A percentile compares a stretch with the other conserved stretches of the same genome.
Evolutionary conservation across 108 stramenopile genomes (phyloP).

Genomic region (Epipyxis sp.): DNA sequence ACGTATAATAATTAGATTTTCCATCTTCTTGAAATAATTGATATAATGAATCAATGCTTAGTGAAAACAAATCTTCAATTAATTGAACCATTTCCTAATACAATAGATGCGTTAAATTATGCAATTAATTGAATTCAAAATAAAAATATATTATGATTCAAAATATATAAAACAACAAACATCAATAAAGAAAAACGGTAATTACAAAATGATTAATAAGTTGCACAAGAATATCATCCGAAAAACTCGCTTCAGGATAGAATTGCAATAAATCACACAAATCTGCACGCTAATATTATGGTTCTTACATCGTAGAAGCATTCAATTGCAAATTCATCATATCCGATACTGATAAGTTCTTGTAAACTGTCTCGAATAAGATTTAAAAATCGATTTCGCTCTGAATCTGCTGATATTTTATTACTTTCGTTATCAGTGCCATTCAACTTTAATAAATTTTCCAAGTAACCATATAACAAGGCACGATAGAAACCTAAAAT

Average conservation of each 20-base stretch:
- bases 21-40: constrained; percentile 32
- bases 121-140: no score
- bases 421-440: background rate
- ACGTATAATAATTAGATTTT: constrained; percentile 47
- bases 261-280: no score
- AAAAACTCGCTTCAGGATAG: no score
- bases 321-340: constrained; percentile 54
- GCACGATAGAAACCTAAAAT: constrained; percentile 87
- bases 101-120: no score
- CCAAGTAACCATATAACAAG: constrained; percentile 74
- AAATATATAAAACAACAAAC: constrained; percentile 33
- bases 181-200: constrained; percentile 39
- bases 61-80: background rate
- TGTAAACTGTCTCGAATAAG: constrained; percentile 34
- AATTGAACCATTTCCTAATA: constrained; percentile 35
- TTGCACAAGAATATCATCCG: no score
- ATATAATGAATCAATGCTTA: background rate
- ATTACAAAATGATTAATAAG: no score
- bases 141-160: background rate
- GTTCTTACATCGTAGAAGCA: constrained; percentile 46
- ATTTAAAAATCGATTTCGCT: background rate
- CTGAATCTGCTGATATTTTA: background rate
- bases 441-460: constrained; percentile 49
- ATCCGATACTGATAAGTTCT: constrained; percentile 45
- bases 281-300: no score